Conservation (phyloP, 2,329 filamentous ascomycete genomes). For the Hypomyces rosellus region DNA sequence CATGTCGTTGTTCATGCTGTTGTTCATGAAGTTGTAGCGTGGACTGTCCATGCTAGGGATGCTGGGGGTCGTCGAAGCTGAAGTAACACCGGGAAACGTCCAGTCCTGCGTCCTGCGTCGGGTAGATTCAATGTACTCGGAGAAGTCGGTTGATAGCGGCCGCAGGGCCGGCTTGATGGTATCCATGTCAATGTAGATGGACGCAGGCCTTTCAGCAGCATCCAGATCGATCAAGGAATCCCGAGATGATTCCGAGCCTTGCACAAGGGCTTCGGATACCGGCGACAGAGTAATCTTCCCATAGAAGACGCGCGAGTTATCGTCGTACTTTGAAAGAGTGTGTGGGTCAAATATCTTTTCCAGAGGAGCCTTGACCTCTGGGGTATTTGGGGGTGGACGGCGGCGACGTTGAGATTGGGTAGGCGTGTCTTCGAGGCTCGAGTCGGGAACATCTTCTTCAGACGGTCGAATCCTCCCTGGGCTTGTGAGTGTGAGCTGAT, state of each 20-base stretch:
- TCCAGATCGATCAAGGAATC: conserved; percentile 44
- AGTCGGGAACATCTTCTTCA: conserved; percentile 2
- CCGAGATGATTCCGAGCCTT: conserved; percentile 21
- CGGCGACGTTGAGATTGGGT: conserved; percentile 19
- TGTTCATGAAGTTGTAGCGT: background rate
- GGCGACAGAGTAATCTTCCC: conserved; percentile 24
- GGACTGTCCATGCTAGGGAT: background rate
- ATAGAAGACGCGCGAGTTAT: conserved; percentile 39
- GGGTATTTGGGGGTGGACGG: conserved; percentile 37
- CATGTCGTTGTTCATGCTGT: background rate
- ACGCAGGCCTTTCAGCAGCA: conserved; percentile 24
- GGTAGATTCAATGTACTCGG: conserved; percentile 4
- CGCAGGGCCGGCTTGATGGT: conserved; percentile 9
- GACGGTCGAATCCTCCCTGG: conserved; percentile 3
- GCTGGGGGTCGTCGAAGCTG: conserved; percentile 15
- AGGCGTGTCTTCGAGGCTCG: conserved; percentile 6
- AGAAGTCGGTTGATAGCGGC: conserved; percentile 10
- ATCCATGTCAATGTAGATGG: conserved; percentile 7
- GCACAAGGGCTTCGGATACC: conserved; percentile 38
- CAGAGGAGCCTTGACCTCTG: conserved; percentile 35
- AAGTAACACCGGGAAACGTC: conserved; percentile 38
- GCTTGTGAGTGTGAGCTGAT: conserved; percentile 10
- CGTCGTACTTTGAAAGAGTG: conserved; percentile 40
- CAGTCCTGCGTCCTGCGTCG: conserved; percentile 8
- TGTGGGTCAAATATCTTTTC: conserved; percentile 44